phyloP scores from a whole-genome alignment of 495 filamentous ascomycete genomes.

The Penicillium canescens region DNA sequence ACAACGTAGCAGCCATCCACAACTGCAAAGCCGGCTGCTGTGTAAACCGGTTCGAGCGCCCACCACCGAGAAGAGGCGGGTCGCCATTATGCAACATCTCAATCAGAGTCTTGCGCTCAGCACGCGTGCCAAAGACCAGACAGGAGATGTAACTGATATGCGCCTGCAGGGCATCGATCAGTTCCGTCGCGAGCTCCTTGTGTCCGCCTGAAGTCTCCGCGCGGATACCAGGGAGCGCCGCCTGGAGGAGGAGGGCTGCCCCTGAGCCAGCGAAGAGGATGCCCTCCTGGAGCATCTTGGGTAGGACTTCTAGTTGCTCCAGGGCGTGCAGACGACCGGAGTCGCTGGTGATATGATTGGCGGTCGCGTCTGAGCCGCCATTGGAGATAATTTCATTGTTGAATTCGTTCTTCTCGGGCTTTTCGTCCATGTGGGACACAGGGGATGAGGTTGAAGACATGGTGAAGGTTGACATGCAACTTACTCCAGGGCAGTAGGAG shows the following conservation, averaged over 20 bases:
- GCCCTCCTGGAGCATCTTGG: constrained; percentile 43
- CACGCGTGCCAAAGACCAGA: constrained; percentile 37
- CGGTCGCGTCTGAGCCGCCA: background rate
- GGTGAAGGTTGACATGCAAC: background rate
- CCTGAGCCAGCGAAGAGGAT: constrained; percentile 41
- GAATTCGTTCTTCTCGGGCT: constrained; percentile 3
- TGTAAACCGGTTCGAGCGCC: constrained; percentile 26
- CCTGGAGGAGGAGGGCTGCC: constrained; percentile 41
- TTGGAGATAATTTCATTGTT: background rate
- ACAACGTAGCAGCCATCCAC: constrained; percentile 43
- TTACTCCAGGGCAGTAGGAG: no score
- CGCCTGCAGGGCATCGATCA: constrained; percentile 35
- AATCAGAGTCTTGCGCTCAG: constrained; percentile 35
- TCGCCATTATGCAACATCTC: constrained; percentile 23
- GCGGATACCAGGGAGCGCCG: constrained; percentile 37
- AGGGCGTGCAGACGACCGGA: constrained; percentile 30
- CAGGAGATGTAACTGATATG: constrained; percentile 40
- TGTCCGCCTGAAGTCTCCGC: constrained; percentile 12
- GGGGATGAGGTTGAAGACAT: constrained; percentile 21
- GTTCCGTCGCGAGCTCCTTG: constrained; percentile 32
- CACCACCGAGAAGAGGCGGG: constrained; percentile 25
- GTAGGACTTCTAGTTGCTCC: constrained; percentile 38
- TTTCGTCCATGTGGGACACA: constrained; percentile 22
- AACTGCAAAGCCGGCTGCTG: constrained; percentile 28
- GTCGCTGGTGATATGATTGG: constrained; percentile 8